These are phyloP conservation scores for Apium graveolens DNA, from an alignment of 129 eudicot genomes.

Conservation along the genomic window DNA sequence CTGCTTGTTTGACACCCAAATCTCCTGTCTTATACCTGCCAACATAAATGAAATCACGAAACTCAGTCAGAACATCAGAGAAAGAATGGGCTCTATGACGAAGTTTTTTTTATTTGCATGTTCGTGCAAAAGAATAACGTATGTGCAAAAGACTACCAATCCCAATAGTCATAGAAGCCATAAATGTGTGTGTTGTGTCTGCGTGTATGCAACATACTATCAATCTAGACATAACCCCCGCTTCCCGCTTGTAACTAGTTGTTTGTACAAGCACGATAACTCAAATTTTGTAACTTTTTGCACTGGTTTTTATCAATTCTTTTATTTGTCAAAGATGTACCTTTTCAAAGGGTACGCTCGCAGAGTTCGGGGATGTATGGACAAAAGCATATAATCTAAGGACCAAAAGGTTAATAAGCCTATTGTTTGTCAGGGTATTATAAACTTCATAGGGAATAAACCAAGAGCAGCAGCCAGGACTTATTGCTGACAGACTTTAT, in stretches of 20 bases:
- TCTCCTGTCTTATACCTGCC: slow-evolving; percentile 63
- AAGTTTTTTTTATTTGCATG: not conserved
- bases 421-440: too few relatives aligned
- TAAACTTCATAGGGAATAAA: too few relatives aligned
- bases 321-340: too few relatives aligned
- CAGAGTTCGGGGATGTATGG: too few relatives aligned
- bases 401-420: too few relatives aligned
- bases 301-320: too few relatives aligned
- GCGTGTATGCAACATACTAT: not conserved
- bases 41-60: slow-evolving; percentile 2
- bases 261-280: not conserved
- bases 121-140: not conserved
- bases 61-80: not conserved
- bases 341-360: too few relatives aligned
- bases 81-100: not conserved
- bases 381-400: too few relatives aligned
- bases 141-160: not conserved
- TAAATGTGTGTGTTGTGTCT: not conserved
- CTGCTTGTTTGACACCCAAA: slow-evolving; percentile 66
- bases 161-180: not conserved
- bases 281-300: not conserved
- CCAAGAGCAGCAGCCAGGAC: too few relatives aligned
- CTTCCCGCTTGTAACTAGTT: not conserved
- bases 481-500: too few relatives aligned
- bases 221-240: slow-evolving; percentile 1